phyloP scores from a whole-genome alignment of 2,329 filamentous ascomycete species.

The Fusarium paranaense region DNA sequence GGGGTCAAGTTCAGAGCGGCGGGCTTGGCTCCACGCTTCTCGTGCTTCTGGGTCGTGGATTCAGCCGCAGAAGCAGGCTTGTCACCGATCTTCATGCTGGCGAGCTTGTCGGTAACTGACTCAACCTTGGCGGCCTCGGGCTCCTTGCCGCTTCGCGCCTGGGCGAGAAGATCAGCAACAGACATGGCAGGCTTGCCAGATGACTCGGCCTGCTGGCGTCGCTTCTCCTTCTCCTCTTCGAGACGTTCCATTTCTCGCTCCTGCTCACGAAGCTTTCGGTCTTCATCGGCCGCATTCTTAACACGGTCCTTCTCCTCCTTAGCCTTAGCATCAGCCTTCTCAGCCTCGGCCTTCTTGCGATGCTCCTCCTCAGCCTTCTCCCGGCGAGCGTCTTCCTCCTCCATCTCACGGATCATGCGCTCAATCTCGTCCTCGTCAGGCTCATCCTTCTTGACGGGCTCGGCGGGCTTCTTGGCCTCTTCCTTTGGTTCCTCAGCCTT shows the following conservation, averaged over 20 bases:
- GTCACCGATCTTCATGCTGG: constrained; percentile 62
- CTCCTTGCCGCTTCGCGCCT: constrained; percentile 55
- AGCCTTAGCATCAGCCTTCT: constrained; percentile 60
- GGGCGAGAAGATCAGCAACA: constrained; percentile 64
- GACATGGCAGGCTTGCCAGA: constrained; percentile 58
- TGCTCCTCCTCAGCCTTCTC: constrained; percentile 51
- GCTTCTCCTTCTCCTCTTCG: constrained; percentile 76
- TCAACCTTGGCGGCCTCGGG: constrained; percentile 51
- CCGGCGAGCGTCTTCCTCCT: constrained; percentile 49
- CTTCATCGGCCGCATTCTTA: constrained; percentile 65
- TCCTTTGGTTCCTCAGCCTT: constrained; percentile 44
- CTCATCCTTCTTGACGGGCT: constrained; percentile 49
- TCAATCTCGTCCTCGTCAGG: constrained; percentile 68
- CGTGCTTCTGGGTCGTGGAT: constrained; percentile 63
- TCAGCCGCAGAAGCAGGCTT: constrained; percentile 58
- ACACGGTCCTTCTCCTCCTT: constrained; percentile 59
- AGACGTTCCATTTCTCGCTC: constrained; percentile 79
- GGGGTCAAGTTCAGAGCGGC: constrained; percentile 86
- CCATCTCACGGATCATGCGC: constrained; percentile 72
- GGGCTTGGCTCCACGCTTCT: constrained; percentile 80
- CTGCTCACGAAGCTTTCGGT: constrained; percentile 76
- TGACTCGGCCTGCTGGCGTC: constrained; percentile 63
- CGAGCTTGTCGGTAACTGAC: constrained; percentile 61
- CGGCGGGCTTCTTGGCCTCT: constrained; percentile 43
- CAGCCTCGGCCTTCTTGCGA: constrained; percentile 60